These are phyloP conservation scores for Epichloe uncinata DNA, from an alignment of 2,329 filamentous ascomycete genomes.

Conservation along the genomic window DNA sequence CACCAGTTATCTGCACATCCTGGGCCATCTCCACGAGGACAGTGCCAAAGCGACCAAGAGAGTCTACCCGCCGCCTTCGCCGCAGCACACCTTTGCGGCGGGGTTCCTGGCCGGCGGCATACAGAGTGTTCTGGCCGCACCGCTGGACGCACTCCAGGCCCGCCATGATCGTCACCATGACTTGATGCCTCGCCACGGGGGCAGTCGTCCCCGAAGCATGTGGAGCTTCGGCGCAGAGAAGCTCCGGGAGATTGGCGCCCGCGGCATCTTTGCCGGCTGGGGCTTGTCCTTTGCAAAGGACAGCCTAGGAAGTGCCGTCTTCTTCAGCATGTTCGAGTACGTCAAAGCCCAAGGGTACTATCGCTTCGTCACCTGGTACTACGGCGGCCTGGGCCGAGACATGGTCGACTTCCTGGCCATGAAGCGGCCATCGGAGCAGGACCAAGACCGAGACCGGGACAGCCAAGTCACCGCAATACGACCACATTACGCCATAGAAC, in stretches of 20 bases:
- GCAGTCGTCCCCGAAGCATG: constrained; percentile 44
- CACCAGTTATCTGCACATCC: constrained; percentile 59
- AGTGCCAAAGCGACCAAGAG: constrained; percentile 42
- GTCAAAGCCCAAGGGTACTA: constrained; percentile 63
- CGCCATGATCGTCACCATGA: constrained; percentile 48
- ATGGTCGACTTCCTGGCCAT: constrained; percentile 35
- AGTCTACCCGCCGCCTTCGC: constrained; percentile 55
- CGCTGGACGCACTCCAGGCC: constrained; percentile 62
- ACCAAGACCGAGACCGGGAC: constrained; percentile 11
- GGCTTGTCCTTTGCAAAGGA: constrained; percentile 56
- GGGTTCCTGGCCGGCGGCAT: constrained; percentile 56
- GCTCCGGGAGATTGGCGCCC: constrained; percentile 55
- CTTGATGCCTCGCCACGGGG: constrained; percentile 27
- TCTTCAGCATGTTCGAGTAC: constrained; percentile 66
- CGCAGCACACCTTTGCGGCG: constrained; percentile 51
- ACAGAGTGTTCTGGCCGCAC: constrained; percentile 60
- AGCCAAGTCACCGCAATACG: constrained; percentile 38
- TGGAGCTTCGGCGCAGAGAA: constrained; percentile 55
- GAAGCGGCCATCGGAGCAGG: constrained; percentile 25
- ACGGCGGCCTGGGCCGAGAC: constrained; percentile 43
- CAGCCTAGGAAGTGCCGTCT: constrained; percentile 53
- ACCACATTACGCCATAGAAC: constrained; percentile 65
- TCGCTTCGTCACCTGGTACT: constrained; percentile 56
- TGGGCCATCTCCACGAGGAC: constrained; percentile 53
- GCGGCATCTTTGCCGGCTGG: constrained; percentile 65